These are phyloP conservation scores for Chimonanthus salicifolius DNA, from an alignment of 164 flowering plant species.

Conservation along the genomic window DNA sequence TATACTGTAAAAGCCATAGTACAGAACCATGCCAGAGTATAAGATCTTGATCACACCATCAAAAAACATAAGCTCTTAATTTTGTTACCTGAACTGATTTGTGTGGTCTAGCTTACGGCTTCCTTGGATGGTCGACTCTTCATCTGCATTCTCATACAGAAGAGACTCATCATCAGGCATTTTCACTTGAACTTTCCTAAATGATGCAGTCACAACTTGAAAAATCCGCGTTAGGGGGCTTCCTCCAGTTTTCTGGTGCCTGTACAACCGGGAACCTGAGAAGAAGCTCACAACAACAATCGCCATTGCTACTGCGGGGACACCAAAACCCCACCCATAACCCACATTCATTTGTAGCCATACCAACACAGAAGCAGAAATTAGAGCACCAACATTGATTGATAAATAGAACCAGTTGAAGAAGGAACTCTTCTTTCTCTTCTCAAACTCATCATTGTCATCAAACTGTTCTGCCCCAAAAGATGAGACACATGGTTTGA, in stretches of 20 bases:
- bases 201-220: slow-evolving; percentile 38
- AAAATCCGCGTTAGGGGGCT: slow-evolving; percentile 34
- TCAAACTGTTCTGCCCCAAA: slow-evolving; percentile 14
- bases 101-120: slow-evolving; percentile 53
- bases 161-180: slow-evolving; percentile 27
- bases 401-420: slow-evolving; percentile 5
- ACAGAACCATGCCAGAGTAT: neutral
- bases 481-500: neutral
- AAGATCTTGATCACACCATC: neutral
- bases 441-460: slow-evolving; percentile 25
- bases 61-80: too few relatives aligned
- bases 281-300: slow-evolving; percentile 33
- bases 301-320: slow-evolving; percentile 42
- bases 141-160: slow-evolving; percentile 31
- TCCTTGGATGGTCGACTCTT: slow-evolving; percentile 25
- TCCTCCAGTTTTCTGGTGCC: slow-evolving; percentile 39
- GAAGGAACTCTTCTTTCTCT: neutral
- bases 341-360: slow-evolving; percentile 40
- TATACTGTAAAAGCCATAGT: neutral
- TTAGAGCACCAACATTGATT: slow-evolving; percentile 40
- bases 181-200: slow-evolving; percentile 23
- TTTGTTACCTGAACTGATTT: slow-evolving; percentile 25
- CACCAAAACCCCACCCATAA: slow-evolving; percentile 43
- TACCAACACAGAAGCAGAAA: slow-evolving; percentile 38
- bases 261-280: slow-evolving; percentile 27